Evolutionary conservation across 1,139 yeast species (phyloP).

Genomic region (Magnusiomyces clavatus): DNA sequence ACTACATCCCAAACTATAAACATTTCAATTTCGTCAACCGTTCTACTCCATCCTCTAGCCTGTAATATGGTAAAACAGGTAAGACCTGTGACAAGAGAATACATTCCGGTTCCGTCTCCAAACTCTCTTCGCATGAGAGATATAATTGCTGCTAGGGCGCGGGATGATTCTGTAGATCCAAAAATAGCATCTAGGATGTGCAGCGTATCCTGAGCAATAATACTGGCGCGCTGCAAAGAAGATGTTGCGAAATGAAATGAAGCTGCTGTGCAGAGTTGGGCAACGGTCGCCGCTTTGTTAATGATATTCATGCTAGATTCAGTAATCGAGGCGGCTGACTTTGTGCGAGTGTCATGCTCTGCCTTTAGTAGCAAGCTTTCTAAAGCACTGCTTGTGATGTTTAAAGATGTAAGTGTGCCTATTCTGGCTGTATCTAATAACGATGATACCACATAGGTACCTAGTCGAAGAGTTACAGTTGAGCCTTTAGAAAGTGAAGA

Average conservation of each 20-base stretch:
- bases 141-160: constrained; percentile 29
- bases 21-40: constrained; percentile 23
- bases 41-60: constrained; percentile 25
- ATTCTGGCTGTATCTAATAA: constrained; percentile 25
- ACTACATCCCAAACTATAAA: constrained; percentile 31
- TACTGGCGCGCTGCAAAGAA: constrained; percentile 22
- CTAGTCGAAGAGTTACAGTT: constrained; percentile 25
- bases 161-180: constrained; percentile 31
- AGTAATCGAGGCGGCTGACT: constrained; percentile 19
- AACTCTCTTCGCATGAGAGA: constrained; percentile 26
- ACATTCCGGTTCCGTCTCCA: constrained; percentile 26
- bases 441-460: constrained; percentile 25
- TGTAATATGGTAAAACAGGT: constrained; percentile 29
- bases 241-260: constrained; percentile 27
- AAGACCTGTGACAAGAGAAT: constrained; percentile 26
- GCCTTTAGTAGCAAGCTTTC: constrained; percentile 28
- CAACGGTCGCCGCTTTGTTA: constrained; percentile 24
- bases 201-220: constrained; percentile 28
- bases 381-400: constrained; percentile 26
- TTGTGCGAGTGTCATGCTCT: constrained; percentile 24
- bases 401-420: constrained; percentile 25
- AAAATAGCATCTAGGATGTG: constrained; percentile 29
- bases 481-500: constrained; percentile 26
- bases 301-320: constrained; percentile 19
- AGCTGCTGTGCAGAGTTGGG: constrained; percentile 27